Conservation (phyloP, 1,139 yeast species). For the Zygosaccharomyces pseudobailii region DNA sequence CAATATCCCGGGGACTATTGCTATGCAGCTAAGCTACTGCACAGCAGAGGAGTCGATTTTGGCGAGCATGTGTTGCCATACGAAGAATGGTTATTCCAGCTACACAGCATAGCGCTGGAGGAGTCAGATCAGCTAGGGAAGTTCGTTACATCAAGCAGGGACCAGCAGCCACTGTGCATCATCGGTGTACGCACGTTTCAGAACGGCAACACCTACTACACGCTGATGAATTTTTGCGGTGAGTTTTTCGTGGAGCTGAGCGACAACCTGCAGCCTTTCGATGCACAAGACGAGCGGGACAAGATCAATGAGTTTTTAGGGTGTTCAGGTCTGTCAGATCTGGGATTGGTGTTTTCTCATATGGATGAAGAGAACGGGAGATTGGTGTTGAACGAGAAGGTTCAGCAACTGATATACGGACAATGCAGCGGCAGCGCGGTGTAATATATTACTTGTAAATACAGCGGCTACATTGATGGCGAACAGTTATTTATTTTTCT, state of each 20-base stretch:
- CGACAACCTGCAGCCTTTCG: slow-evolving; percentile 7
- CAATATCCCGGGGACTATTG: slow-evolving; percentile 9
- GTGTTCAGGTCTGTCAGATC: slow-evolving; percentile 15
- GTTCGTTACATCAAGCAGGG: slow-evolving; percentile 12
- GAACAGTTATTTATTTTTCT: background rate
- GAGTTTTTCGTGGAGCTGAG: slow-evolving; percentile 14
- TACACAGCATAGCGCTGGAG: slow-evolving; percentile 11
- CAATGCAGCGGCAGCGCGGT: background rate
- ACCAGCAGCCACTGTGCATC: slow-evolving; percentile 11
- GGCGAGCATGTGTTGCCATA: slow-evolving; percentile 7
- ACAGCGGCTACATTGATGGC: background rate
- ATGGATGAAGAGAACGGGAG: background rate
- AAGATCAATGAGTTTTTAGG: slow-evolving; percentile 6
- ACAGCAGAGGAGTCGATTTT: slow-evolving; percentile 9
- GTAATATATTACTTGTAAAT: background rate
- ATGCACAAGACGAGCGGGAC: slow-evolving; percentile 2
- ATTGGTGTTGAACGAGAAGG: background rate
- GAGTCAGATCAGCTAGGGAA: slow-evolving; percentile 7
- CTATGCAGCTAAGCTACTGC: slow-evolving; percentile 5
- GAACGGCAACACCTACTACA: slow-evolving; percentile 12
- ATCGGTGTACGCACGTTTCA: slow-evolving; percentile 11
- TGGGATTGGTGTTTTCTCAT: slow-evolving; percentile 16
- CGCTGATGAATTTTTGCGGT: slow-evolving; percentile 15
- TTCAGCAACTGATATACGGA: background rate
- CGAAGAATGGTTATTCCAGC: slow-evolving; percentile 10